These are phyloP conservation scores for Isabelozyma pseudorhagii DNA, from an alignment of 805 yeast species.

Conservation along the genomic window DNA sequence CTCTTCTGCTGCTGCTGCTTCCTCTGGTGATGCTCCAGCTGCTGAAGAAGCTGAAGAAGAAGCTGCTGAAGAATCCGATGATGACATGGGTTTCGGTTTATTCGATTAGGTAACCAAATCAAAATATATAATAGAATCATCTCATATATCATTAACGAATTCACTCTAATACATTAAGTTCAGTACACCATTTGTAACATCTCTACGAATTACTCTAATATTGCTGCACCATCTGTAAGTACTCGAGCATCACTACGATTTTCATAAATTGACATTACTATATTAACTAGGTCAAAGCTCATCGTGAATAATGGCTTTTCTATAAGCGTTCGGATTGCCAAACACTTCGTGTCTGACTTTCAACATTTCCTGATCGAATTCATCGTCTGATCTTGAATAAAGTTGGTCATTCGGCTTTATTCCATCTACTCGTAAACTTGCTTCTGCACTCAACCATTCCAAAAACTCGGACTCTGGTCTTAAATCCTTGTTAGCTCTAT, in stretches of 20 bases:
- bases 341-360: conserved; percentile 62
- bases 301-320: conserved; percentile 59
- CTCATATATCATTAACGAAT: conserved; percentile 1
- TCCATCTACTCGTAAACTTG: conserved; percentile 9
- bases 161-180: neutral
- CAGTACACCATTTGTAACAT: no score
- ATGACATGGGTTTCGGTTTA: conserved; percentile 93
- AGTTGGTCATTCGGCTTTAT: conserved; percentile 25
- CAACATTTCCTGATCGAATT: conserved; percentile 32
- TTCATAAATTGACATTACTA: no score
- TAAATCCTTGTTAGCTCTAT: conserved; percentile 22
- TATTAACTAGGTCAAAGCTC: conserved; percentile 10
- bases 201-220: no score
- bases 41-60: conserved; percentile 50
- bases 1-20: conserved; percentile 22
- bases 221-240: no score
- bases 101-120: conserved; percentile 66
- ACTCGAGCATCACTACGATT: no score
- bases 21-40: conserved; percentile 19
- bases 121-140: neutral
- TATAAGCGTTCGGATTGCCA: conserved; percentile 71
- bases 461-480: conserved; percentile 45
- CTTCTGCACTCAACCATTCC: conserved; percentile 58
- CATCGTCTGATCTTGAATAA: conserved; percentile 28
- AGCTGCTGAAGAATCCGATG: conserved; percentile 65